A percentile compares a stretch with the other conserved stretches of the same genome.
Evolutionary conservation across 2,329 filamentous ascomycete species (phyloP).

Genomic region (Fusarium sp.): DNA sequence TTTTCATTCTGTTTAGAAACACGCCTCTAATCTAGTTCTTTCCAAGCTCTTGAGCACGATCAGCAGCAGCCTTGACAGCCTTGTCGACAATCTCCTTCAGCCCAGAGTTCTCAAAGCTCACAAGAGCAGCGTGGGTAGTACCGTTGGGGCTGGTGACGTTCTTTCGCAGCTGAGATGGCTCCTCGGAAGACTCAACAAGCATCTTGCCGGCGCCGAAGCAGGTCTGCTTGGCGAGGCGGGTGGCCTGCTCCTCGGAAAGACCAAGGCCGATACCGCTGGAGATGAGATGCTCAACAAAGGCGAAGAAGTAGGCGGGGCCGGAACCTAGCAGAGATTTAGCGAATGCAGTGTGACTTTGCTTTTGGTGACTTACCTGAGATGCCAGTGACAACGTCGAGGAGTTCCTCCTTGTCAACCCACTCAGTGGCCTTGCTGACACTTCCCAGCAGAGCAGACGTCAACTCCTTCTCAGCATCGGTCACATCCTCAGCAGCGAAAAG

Average conservation of each 20-base stretch:
- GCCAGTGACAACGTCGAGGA: slow-evolving; percentile 65
- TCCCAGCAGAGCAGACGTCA: slow-evolving; percentile 58
- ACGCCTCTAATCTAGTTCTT: slow-evolving; percentile 44
- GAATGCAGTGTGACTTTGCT: fast-evolving
- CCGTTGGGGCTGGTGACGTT: slow-evolving; percentile 68
- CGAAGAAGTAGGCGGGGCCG: slow-evolving; percentile 67
- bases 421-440: slow-evolving; percentile 63
- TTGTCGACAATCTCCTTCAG: slow-evolving; percentile 60
- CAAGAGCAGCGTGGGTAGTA: slow-evolving; percentile 63
- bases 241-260: slow-evolving; percentile 63
- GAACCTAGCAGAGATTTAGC: slow-evolving; percentile 54
- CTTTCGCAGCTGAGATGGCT: slow-evolving; percentile 61
- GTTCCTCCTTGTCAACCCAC: slow-evolving; percentile 64
- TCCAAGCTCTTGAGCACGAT: slow-evolving; percentile 60
- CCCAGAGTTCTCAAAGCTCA: slow-evolving; percentile 61
- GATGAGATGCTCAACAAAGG: slow-evolving; percentile 65
- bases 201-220: slow-evolving; percentile 66
- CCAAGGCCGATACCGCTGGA: slow-evolving; percentile 60
- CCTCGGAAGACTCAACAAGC: slow-evolving; percentile 62
- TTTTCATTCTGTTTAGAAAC: not conserved
- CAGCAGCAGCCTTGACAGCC: slow-evolving; percentile 61
- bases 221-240: slow-evolving; percentile 63
- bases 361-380: slow-evolving; percentile 58
- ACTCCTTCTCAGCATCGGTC: slow-evolving; percentile 57
- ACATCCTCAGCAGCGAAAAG: slow-evolving; percentile 61